phyloP scores from a whole-genome alignment of 768 basidiomycete genomes.

The Udeniomyces megalosporus region DNA sequence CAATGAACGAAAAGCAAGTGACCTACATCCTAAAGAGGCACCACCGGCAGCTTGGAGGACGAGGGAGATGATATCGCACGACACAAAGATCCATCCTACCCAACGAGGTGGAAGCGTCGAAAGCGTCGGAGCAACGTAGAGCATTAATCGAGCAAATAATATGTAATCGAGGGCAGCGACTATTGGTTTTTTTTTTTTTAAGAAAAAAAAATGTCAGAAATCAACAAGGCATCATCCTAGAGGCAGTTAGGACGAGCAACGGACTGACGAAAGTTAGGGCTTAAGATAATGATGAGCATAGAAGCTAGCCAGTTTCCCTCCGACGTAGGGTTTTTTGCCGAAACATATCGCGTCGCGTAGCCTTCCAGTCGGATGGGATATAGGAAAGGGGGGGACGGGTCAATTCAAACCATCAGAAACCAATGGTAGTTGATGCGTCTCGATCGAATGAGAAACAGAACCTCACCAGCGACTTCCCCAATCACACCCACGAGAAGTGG shows the following conservation, averaged over 20 bases:
- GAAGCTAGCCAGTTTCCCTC: not conserved
- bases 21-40: not conserved
- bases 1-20: too few species aligned
- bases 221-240: too few species aligned
- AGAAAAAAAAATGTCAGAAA: too few species aligned
- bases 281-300: not conserved
- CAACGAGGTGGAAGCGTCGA: not conserved
- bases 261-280: not conserved
- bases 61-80: not conserved
- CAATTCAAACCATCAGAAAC: not conserved
- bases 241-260: too few species aligned
- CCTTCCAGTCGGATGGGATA: not conserved
- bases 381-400: not conserved
- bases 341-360: not conserved
- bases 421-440: not conserved
- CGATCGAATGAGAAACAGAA: not conserved
- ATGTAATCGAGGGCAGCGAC: conserved; percentile 6
- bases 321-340: not conserved
- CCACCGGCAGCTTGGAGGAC: conserved; percentile 2
- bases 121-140: not conserved
- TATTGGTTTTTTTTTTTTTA: too few species aligned
- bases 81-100: not conserved
- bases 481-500: not conserved
- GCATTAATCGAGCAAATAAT: not conserved
- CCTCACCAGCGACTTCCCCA: not conserved